phyloP scores from a whole-genome alignment of 73 alveolate genomes.

The Paramecium sexaurelia region DNA sequence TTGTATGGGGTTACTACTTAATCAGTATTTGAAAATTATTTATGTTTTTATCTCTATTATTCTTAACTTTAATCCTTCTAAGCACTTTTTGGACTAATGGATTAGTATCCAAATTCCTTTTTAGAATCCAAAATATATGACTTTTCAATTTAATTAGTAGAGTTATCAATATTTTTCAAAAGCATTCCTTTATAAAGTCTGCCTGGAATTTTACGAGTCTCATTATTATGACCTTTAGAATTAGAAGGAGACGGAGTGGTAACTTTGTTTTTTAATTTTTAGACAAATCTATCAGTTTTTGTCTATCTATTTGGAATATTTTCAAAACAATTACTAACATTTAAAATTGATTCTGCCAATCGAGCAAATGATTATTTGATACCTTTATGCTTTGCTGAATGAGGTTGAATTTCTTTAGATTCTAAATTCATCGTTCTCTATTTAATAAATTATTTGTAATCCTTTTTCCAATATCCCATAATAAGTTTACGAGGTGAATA shows the following conservation, averaged over 20 bases:
- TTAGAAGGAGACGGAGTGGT: neutral
- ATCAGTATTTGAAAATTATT: neutral
- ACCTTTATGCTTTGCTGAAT: neutral
- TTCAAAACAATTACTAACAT: conserved; percentile 44
- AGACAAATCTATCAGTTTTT: conserved; percentile 3
- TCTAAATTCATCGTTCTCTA: neutral
- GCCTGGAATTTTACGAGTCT: neutral
- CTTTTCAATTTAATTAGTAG: neutral
- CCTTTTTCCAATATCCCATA: conserved; percentile 41
- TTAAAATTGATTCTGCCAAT: neutral
- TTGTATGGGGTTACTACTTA: neutral
- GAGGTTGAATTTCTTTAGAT: conserved; percentile 2
- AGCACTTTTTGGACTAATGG: neutral
- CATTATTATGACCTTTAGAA: neutral
- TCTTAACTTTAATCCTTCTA: neutral
- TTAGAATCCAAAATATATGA: neutral
- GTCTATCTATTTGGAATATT: neutral
- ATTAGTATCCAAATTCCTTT: neutral
- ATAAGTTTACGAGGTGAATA: conserved; percentile 7
- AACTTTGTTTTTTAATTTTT: neutral
- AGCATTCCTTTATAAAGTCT: neutral
- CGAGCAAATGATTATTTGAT: conserved; percentile 23
- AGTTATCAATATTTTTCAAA: neutral
- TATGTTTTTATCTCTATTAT: neutral
- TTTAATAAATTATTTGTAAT: neutral